Evolutionary conservation across 1,139 yeast species (phyloP).

Genomic region (Ashbya aceris): DNA sequence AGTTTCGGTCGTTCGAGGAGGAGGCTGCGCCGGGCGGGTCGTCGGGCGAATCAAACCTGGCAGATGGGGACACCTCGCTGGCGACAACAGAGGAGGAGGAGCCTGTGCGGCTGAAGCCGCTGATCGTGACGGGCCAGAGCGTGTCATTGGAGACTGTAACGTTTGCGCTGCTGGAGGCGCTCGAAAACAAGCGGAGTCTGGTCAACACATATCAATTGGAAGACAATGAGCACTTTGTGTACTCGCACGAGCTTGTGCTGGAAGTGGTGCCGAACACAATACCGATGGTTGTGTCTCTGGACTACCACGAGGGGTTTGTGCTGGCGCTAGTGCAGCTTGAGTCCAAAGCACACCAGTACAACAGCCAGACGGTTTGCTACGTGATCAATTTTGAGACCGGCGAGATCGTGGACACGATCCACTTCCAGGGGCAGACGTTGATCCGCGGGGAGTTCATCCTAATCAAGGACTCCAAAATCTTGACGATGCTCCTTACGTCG

Average conservation of each 20-base stretch:
- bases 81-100: constrained; percentile 1
- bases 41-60: neutral
- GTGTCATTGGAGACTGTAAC: constrained; percentile 10
- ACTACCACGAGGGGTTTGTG: constrained; percentile 10
- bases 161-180: constrained; percentile 12
- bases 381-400: constrained; percentile 13
- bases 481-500: constrained; percentile 11
- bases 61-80: neutral
- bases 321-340: constrained; percentile 7
- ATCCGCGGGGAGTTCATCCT: constrained; percentile 13
- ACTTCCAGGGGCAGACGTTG: constrained; percentile 16
- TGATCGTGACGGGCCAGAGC: constrained; percentile 10
- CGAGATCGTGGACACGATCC: constrained; percentile 15
- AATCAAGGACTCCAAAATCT: constrained; percentile 7
- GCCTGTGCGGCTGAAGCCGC: constrained; percentile 2
- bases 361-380: constrained; percentile 4
- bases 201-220: constrained; percentile 1
- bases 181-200: constrained; percentile 8
- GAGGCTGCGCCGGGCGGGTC: constrained; percentile 1
- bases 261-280: neutral
- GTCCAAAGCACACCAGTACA: constrained; percentile 1
- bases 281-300: constrained; percentile 12
- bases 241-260: constrained; percentile 4
- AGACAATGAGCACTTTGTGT: constrained; percentile 2
- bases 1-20: neutral